phyloP scores from a whole-genome alignment of 179 eudicot species.

The Nepenthes alata region DNA sequence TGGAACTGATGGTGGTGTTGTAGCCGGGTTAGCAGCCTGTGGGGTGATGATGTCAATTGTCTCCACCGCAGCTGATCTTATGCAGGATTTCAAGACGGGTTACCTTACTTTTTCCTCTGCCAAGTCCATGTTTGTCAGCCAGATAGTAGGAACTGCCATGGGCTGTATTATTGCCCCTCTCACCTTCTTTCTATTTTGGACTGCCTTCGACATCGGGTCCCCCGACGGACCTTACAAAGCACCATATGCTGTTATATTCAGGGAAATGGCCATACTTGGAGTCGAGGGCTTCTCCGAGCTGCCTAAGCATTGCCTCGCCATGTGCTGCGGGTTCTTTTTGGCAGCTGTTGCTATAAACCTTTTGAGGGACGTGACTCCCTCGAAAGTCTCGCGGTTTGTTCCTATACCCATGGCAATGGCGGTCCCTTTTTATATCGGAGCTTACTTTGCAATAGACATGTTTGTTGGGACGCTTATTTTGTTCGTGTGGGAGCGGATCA shows the following conservation, averaged over 20 bases:
- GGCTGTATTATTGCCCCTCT: slow-evolving; percentile 91
- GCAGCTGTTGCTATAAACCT: slow-evolving; percentile 69
- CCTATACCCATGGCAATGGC: slow-evolving; percentile 99
- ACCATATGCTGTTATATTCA: slow-evolving; percentile 81
- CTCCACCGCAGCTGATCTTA: slow-evolving; percentile 89
- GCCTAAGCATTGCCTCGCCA: slow-evolving; percentile 73
- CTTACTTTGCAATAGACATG: slow-evolving; percentile 94
- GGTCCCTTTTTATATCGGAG: slow-evolving; percentile 95
- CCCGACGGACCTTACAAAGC: slow-evolving; percentile 87
- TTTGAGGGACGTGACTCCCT: slow-evolving; percentile 52
- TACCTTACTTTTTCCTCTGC: slow-evolving; percentile 89
- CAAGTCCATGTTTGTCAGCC: slow-evolving; percentile 88
- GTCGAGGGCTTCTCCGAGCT: slow-evolving; percentile 90
- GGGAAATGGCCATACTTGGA: slow-evolving; percentile 94
- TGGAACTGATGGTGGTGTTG: slow-evolving; percentile 69
- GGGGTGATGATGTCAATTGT: slow-evolving; percentile 98
- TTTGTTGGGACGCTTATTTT: slow-evolving; percentile 85
- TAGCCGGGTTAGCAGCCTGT: slow-evolving; percentile 84
- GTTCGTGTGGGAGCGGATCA: slow-evolving; percentile 67
- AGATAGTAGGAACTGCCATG: slow-evolving; percentile 82
- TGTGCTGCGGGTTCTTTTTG: slow-evolving; percentile 66
- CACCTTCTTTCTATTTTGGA: slow-evolving; percentile 87
- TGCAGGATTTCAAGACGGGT: slow-evolving; percentile 97
- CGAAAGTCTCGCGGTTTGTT: slow-evolving; percentile 42
- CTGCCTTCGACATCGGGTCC: slow-evolving; percentile 73